Conservation (phyloP, 2,329 filamentous ascomycete species). For the Ilyonectria mors-panacis region DNA sequence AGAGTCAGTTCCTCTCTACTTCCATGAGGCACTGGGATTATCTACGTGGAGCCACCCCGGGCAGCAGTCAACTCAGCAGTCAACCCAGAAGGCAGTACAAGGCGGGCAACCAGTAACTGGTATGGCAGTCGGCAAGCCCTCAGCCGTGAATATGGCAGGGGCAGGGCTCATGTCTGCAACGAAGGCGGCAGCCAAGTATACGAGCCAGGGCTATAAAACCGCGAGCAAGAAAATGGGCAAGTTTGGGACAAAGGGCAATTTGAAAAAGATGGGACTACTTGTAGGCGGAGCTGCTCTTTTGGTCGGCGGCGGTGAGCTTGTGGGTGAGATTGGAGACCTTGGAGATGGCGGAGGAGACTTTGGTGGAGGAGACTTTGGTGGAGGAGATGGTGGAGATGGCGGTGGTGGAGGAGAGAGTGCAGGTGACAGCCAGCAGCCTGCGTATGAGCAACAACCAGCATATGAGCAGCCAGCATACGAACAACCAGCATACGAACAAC, state of each 20-base stretch:
- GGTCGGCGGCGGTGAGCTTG: background rate
- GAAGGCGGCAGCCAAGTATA: background rate
- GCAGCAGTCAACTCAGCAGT: background rate
- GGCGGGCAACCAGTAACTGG: background rate
- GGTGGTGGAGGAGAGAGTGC: background rate
- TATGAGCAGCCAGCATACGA: background rate
- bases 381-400: background rate
- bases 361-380: background rate
- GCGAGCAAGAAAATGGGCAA: constrained; percentile 3
- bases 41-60: background rate
- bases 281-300: constrained; percentile 1
- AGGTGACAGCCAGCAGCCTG: background rate
- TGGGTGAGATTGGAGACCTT: background rate
- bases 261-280: constrained; percentile 1
- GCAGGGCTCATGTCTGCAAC: constrained; percentile 1
- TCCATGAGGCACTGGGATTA: background rate
- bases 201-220: background rate
- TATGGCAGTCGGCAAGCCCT: background rate
- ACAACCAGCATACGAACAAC: background rate
- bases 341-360: background rate
- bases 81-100: background rate
- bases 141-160: background rate
- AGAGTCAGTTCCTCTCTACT: background rate
- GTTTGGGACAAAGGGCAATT: background rate
- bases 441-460: background rate